Evolutionary conservation across 129 eudicot genomes (phyloP), one percentile per base, ranked within the genome.

Genomic region (Silybum marianum): DNA sequence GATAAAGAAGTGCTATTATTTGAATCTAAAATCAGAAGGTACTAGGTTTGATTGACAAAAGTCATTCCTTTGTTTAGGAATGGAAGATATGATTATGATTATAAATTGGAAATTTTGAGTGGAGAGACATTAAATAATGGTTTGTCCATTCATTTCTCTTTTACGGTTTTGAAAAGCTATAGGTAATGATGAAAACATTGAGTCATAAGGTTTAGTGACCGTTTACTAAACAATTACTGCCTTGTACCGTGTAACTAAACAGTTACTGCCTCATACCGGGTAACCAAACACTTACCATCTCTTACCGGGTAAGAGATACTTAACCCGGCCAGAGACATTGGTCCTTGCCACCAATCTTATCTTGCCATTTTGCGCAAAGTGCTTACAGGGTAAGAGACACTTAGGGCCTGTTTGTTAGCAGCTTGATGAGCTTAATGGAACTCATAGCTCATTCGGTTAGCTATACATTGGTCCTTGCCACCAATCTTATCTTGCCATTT

Each of bases 11-110:
- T 22, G 69, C 28, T 22, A 22, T 28, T 18, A 19, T 63, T 16
- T 18, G 36, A 18, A 73, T 40, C 60, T 21, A 30, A 65, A n/a
- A 62, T 23, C 36, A 34, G 19, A 10, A 25, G 14, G 23, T 14
- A 12, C 54, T 66, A 72, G 68, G 69, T 28, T 73, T 42, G 32
- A 42, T 73, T 42, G 84, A 19, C 22, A 6, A 6, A 72, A 73
- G 19, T 65, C 5, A 11, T 19, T 14, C 2, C n/a, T 30, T 9
- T 42, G 2, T 2, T 63, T 40, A 65, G 38, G 39, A 25, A 46
- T 26, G 69, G 77, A 19, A 7, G 28, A 71, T 6, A n/a, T 25
- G 67, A 62, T 22, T 25, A 6, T 23, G 12, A 14, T 25, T 63
- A 66, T 40, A 66, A 26, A 74, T 30, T 30, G 34, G 23, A 23